Evolutionary conservation across 306 rosid genomes (phyloP).

Genomic region (Pyrus pyrifolia): DNA sequence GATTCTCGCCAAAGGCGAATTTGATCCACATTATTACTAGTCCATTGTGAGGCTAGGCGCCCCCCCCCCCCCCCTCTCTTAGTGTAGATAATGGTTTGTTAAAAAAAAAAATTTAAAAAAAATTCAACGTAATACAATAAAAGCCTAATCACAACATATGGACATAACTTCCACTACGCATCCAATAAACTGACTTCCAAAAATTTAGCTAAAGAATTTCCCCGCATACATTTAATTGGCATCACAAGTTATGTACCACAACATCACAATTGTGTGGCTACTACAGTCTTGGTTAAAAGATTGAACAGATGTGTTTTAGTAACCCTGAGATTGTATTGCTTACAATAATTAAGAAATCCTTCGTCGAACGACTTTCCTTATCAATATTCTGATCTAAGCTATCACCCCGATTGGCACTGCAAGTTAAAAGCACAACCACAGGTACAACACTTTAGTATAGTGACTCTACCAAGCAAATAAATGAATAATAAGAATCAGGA

Average conservation of each 20-base stretch:
- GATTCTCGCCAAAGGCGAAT: no score
- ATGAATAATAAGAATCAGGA: slow-evolving; percentile 2
- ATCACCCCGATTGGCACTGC: slow-evolving; percentile 90
- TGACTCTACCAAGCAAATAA: slow-evolving; percentile 4
- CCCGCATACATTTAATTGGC: neutral
- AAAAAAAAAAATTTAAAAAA: no score
- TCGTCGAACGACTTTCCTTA: slow-evolving; percentile 61
- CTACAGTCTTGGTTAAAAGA: neutral
- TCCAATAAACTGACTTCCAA: neutral
- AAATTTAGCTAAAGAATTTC: neutral
- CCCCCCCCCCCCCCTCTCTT: no score
- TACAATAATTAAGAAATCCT: slow-evolving; percentile 92
- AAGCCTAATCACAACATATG: neutral
- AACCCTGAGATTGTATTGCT: slow-evolving; percentile 31
- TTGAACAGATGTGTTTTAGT: slow-evolving; percentile 7
- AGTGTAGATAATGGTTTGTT: no score
- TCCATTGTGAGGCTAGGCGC: no score
- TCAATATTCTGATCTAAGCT: slow-evolving; percentile 93
- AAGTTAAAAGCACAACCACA: slow-evolving; percentile 19
- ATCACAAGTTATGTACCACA: neutral
- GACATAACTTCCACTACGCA: neutral
- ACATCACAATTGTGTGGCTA: neutral
- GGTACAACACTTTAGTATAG: neutral
- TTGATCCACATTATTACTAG: no score
- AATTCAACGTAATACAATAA: neutral